Base-by-base conservation (phyloP, 2,329 filamentous ascomycete genomes). In the Stagonosporopsis rhizophila region DNA sequence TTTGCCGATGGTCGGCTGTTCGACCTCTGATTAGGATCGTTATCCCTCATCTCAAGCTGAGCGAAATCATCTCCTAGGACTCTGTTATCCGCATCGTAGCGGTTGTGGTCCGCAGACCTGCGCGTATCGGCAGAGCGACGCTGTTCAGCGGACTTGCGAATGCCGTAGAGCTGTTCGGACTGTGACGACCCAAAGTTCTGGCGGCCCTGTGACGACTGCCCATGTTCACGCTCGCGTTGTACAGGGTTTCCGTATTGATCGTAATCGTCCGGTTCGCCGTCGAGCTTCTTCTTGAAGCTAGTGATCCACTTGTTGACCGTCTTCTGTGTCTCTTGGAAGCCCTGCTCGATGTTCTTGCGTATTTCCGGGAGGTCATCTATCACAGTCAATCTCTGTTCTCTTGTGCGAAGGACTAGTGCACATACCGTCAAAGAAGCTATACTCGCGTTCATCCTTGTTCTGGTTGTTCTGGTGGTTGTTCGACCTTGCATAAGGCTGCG, bases 241-340 rank as follows among this genome's bases (percentile, higher is more conserved):
- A 68, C 64, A n/a, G 68, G 65, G 49, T 74, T 72, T 17, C 84
- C 82, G 37, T 85, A 85, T 51, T 88, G 85, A 7, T 87, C 75
- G 38, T 75, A 74, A 17, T 77, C 85, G 22, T 92, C 89, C 50
- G 89, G 85, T 62, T 95, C 91, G 44, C 95, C 94, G 69, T 98
- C 93, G 30, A 99, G 85, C 76, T 89, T 91, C 85, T 98, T 98
- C 80, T 91, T 95, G 73, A 99, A 82, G 61, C 87, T 92, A 46
- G 86, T 90, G 68, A 99, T 92, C 93, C 94, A 98, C 45, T 86
- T 85, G 79, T 96, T 98, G 68, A 99, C 90, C 72, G 91, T 96
- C 52, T 86, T 88, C 79, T 98, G 95, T 2, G 95, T 98, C 72
- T 99, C 93, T 52, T 92, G 71, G 78, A 99, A 99, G 4, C 95